phyloP scores from a whole-genome alignment of 257 asterid species.

The Ocimum tenuiflorum region DNA sequence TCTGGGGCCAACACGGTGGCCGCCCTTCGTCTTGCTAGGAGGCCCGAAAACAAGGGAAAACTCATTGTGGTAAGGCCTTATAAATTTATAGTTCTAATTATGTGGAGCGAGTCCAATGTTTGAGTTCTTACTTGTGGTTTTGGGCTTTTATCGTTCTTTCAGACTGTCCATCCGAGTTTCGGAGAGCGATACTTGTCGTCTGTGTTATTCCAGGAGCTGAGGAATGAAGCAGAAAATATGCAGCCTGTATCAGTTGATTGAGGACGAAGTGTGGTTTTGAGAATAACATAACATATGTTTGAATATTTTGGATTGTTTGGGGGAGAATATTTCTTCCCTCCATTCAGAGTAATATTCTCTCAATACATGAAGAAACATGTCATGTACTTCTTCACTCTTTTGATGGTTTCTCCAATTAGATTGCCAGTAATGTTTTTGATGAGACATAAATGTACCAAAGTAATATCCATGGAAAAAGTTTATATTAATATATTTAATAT shows the following conservation, averaged over 20 bases:
- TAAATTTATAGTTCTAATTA: not conserved
- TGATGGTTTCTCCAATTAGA: too few species aligned
- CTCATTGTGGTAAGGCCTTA: slow-evolving; percentile 72
- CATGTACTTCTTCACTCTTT: too few species aligned
- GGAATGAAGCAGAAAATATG: slow-evolving; percentile 85
- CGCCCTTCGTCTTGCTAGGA: slow-evolving; percentile 69
- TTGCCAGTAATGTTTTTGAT: too few species aligned
- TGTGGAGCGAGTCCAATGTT: not conserved
- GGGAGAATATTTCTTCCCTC: too few species aligned
- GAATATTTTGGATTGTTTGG: too few species aligned
- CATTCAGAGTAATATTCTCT: too few species aligned
- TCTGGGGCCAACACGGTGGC: slow-evolving; percentile 98
- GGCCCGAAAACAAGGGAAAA: slow-evolving; percentile 89
- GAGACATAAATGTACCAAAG: too few species aligned
- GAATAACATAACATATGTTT: not conserved
- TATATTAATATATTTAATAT: too few species aligned
- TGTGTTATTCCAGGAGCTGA: slow-evolving; percentile 68
- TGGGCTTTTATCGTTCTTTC: slow-evolving; percentile 2
- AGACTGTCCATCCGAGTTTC: slow-evolving; percentile 90
- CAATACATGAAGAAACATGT: too few species aligned
- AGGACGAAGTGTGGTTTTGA: not conserved
- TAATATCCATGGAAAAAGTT: too few species aligned
- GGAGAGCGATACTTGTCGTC: slow-evolving; percentile 93
- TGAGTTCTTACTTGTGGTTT: not conserved
- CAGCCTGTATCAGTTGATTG: slow-evolving; percentile 88